A percentile compares a stretch with the other conserved stretches of the same genome.
Conservation (phyloP, 179 eudicot genomes). For the Sideroxylon spinosum region DNA sequence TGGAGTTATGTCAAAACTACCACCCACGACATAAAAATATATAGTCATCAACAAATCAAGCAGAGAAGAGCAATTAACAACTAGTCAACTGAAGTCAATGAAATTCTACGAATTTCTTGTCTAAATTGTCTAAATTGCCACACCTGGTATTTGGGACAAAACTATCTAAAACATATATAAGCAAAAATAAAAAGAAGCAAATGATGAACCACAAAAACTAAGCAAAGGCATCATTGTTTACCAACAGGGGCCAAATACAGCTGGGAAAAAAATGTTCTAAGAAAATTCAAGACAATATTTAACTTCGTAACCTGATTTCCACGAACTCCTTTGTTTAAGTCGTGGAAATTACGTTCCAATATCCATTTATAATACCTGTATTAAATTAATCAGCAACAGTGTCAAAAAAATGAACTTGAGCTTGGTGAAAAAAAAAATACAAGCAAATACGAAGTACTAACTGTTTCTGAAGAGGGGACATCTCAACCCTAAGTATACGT, state of each 20-base stretch:
- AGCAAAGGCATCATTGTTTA: background rate
- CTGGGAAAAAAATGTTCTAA: background rate
- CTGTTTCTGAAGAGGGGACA: slow-evolving; percentile 99
- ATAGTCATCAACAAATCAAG: background rate
- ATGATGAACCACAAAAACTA: background rate
- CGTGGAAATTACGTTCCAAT: slow-evolving; percentile 92
- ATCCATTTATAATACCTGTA: slow-evolving; percentile 98
- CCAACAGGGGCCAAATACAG: background rate
- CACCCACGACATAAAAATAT: background rate
- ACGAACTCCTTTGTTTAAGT: slow-evolving; percentile 96
- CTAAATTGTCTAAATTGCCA: background rate
- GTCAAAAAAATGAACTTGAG: slow-evolving; percentile 9
- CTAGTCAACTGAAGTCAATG: background rate
- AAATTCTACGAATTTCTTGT: background rate
- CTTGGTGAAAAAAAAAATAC: background rate
- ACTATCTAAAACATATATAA: background rate
- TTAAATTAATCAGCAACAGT: slow-evolving; percentile 8
- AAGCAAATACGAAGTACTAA: slow-evolving; percentile 29
- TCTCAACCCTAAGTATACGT: slow-evolving; percentile 94
- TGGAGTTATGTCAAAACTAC: background rate
- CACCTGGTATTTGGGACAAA: background rate
- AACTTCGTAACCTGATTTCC: slow-evolving; percentile 81
- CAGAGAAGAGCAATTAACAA: slow-evolving; percentile 6
- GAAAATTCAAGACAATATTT: background rate
- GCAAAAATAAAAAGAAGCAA: background rate